Percentiles rank a stretch among this genome's conserved stretches.
phyloP scores from a whole-genome alignment of 108 stramenopile genomes.

The Pseudonitzschia multistriata region DNA sequence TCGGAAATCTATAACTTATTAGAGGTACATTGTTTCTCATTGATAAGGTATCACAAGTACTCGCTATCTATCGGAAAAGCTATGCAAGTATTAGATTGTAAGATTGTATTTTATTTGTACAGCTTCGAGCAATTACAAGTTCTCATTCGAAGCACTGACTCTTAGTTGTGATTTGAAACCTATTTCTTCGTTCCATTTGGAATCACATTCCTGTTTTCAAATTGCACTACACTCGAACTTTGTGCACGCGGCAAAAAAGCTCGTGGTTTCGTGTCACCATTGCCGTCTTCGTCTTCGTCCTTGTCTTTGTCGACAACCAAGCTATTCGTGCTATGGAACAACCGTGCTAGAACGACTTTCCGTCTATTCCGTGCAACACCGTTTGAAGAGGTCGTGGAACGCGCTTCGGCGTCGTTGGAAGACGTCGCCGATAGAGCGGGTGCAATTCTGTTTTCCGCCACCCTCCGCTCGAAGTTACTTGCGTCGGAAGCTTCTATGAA shows the following conservation, averaged over 20 bases:
- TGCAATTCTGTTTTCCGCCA: not conserved
- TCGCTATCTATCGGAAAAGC: too few relatives aligned
- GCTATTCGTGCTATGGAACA: slow-evolving; percentile 15
- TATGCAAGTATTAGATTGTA: too few relatives aligned
- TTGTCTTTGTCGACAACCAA: slow-evolving; percentile 1
- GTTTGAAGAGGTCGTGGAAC: not conserved
- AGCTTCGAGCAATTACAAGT: too few relatives aligned
- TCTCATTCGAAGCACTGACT: too few relatives aligned
- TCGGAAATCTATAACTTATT: too few relatives aligned
- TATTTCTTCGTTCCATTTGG: not conserved
- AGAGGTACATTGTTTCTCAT: too few relatives aligned
- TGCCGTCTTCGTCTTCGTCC: not conserved
- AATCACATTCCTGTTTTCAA: not conserved
- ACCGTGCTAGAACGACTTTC: not conserved
- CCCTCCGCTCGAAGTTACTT: slow-evolving; percentile 54
- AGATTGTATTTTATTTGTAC: too few relatives aligned
- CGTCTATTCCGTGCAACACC: slow-evolving; percentile 1
- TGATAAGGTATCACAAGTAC: too few relatives aligned
- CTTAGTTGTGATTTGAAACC: too few relatives aligned
- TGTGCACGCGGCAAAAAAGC: not conserved
- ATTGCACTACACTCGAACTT: not conserved
- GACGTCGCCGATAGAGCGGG: not conserved
- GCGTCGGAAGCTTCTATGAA: slow-evolving; percentile 76
- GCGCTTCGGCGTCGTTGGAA: slow-evolving; percentile 3
- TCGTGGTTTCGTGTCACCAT: not conserved